phyloP scores from a whole-genome alignment of 2,329 filamentous ascomycete genomes.

The Pyricularia grisea region DNA sequence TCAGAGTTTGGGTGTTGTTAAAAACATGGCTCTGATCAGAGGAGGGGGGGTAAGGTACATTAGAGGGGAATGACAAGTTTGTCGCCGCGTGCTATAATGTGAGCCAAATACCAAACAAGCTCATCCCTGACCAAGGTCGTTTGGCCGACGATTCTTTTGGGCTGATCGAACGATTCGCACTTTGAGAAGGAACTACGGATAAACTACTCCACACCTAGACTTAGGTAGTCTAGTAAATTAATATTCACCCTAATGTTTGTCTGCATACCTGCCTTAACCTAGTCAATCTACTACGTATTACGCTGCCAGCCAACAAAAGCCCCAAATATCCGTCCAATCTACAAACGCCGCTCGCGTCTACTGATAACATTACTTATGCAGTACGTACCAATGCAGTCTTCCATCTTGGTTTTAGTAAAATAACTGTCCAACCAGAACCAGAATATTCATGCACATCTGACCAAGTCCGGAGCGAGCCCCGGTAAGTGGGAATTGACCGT shows the following conservation, averaged over 20 bases:
- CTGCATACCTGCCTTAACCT: too few relatives aligned
- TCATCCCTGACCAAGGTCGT: background rate
- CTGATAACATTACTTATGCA: background rate
- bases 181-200: background rate
- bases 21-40: too few relatives aligned
- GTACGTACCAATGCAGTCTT: background rate
- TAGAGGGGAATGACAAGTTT: background rate
- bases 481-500: background rate
- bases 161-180: background rate
- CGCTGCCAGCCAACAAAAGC: background rate
- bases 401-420: background rate
- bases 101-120: background rate
- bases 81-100: background rate
- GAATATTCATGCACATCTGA: background rate
- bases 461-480: background rate
- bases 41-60: too few relatives aligned
- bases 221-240: background rate
- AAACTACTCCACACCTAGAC: background rate
- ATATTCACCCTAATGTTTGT: background rate
- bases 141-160: background rate
- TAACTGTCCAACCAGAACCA: background rate
- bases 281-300: background rate
- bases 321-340: background rate
- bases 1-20: background rate
- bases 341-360: background rate